Percentiles rank a stretch among this genome's conserved stretches.
phyloP scores from a whole-genome alignment of 192 early-diverging fungal species.

The Paraglomus brasilianum region DNA sequence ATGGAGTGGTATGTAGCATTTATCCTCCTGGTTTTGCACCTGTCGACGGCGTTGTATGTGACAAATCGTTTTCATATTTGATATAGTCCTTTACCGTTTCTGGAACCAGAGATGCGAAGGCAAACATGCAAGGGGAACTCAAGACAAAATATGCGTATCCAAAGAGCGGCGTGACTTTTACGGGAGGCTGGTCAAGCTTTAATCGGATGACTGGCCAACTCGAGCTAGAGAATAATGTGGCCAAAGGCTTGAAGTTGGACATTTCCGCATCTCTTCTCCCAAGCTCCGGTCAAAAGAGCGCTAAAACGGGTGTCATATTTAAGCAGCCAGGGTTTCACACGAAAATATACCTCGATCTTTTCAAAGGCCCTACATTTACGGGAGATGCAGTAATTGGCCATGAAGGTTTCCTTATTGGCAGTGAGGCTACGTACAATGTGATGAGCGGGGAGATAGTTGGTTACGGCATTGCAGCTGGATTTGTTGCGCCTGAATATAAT shows the following conservation, averaged over 20 bases:
- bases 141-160: slow-evolving; percentile 98
- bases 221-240: slow-evolving; percentile 91
- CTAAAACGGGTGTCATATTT: slow-evolving; percentile 85
- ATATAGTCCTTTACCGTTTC: slow-evolving; percentile 90
- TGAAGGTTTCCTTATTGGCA: slow-evolving; percentile 89
- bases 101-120: slow-evolving; percentile 94
- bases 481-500: slow-evolving; percentile 83
- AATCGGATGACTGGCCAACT: slow-evolving; percentile 91
- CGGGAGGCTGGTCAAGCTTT: slow-evolving; percentile 94
- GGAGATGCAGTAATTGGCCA: slow-evolving; percentile 87
- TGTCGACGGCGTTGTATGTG: too few relatives aligned
- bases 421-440: slow-evolving; percentile 93
- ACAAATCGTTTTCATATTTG: neutral
- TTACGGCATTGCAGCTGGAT: slow-evolving; percentile 88
- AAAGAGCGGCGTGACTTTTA: slow-evolving; percentile 90
- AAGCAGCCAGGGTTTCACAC: slow-evolving; percentile 95
- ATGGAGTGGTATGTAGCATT: slow-evolving; percentile 83
- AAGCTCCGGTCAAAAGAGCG: slow-evolving; percentile 75
- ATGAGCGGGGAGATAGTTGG: slow-evolving; percentile 79
- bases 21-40: neutral
- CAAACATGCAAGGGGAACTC: slow-evolving; percentile 90
- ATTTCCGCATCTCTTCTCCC: slow-evolving; percentile 81
- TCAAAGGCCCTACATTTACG: slow-evolving; percentile 89
- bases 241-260: slow-evolving; percentile 96
- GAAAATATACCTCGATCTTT: slow-evolving; percentile 84